Base-by-base conservation (phyloP, 176 grass and related monocot genomes). In the Oropetium thomaeum region DNA sequence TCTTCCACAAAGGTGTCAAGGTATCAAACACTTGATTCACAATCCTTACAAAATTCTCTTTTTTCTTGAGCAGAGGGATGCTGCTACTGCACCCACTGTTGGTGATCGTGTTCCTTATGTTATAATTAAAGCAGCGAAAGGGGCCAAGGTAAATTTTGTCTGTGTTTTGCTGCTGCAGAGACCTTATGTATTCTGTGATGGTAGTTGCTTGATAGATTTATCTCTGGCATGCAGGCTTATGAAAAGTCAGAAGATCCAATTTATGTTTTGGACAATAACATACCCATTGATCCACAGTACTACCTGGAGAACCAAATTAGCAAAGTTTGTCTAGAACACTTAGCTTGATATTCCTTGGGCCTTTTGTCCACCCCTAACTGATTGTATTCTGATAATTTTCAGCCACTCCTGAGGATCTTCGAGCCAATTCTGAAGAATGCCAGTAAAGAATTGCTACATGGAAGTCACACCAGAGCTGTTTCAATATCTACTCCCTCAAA, bases 281-380 rank as follows among this genome's bases (percentile, higher is more conserved):
- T 98, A 82, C 95, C 95, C 64, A 98, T 98, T 74, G 95, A 98
- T 83, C 95, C 95, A 43, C 91, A 94, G 19, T 98, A 98, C 65
- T 98, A 98, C 71, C 95, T 97, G 69, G 91, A 93, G 75, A 98
- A 98, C 76, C 95, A 98, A 89, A 92, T 98, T 51, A 98, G 95
- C 82, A 98, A 98, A 81, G 95, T 93, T 76, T 71, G 79, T 75
- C 67, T 10, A 60, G 11, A 43, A 62, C 39, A 67, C 53, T 26
- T 69, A 41, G 54, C 62, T 45, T 71, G 20, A 51, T 75, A 67
- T 40, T 29, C 58, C 65, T 58, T 9, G 15, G 10, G 7, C 26
- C 9, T 25, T 23, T 40, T 51, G n/a, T n/a, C n/a, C n/a, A n/a
- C n/a, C 10, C 22, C 78, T 81, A 66, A 79, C 55, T 41, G 19